Base-by-base conservation (phyloP, 768 basidiomycete species). In the Gymnopilus dilepis region DNA sequence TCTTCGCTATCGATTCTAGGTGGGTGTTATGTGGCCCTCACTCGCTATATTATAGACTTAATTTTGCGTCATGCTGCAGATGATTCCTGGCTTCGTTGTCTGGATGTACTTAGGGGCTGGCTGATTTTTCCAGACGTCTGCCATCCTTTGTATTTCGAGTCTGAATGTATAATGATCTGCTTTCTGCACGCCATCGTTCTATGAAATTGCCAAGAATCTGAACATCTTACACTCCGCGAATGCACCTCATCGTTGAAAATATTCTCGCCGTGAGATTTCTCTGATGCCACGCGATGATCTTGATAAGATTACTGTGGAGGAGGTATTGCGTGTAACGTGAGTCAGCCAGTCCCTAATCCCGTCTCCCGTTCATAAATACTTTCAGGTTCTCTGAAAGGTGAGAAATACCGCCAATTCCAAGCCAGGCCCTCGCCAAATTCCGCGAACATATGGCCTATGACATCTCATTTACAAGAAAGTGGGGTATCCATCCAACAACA, bases 1-100 rank as follows among this genome's bases (percentile, higher is more conserved):
- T 65, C 54, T 60, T 51, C 59, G 34, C 57, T 57, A 60, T 62
- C 50, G 40, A 50, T 51, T 54, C 37, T 59, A 63, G 64, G 67
- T 68, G 48, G 50, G 67, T 59, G 13, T 33, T 31, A 13, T 51
- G 12, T 38, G 6, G 15, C 19, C 30, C 15, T 3, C 15, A 8
- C 17, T 15, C 45, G 31, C 13, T 7, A 0, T 45, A 9, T 53
- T 26, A 24, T 53, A 22, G 37, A 42, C 30, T 30, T 8, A 38
- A n/a, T 19, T 24, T 28, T 43, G 21, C 31, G 30, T 50, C 50
- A 30, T 26, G 28, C 48, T 43, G 33, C 30, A 61, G 63, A 66
- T 66, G 48, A 56, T 40, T 50, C 28, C 53, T 61, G 54, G 26
- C 55, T 30, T 19, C 30, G 13, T 17, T 15, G 24, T 56, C 47